Conservation (phyloP, 192 early-diverging fungal species). For the Coemansia sp. region DNA sequence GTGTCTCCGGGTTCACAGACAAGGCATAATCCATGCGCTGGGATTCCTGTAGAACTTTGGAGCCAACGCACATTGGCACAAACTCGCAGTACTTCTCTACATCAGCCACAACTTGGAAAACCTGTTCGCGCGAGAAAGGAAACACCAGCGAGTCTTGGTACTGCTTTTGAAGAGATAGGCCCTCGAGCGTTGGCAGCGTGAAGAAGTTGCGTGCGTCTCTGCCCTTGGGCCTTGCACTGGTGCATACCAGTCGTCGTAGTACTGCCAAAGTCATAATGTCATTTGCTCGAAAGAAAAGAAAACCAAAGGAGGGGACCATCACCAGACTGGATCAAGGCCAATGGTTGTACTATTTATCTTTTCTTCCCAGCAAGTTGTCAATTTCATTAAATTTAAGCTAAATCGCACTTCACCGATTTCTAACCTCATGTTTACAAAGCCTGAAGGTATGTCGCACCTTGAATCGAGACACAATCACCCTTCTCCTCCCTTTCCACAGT, state of each 20-base stretch:
- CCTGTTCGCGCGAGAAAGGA: slow-evolving; percentile 61
- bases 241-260: background rate
- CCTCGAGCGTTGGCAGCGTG: slow-evolving; percentile 5
- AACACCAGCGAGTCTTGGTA: slow-evolving; percentile 60
- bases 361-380: too few species aligned
- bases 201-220: slow-evolving; percentile 17
- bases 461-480: background rate
- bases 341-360: too few species aligned
- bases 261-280: background rate
- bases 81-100: slow-evolving; percentile 78
- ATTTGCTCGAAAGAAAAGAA: background rate
- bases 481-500: background rate
- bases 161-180: slow-evolving; percentile 1
- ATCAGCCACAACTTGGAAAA: slow-evolving; percentile 81
- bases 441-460: slow-evolving; percentile 10
- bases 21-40: slow-evolving; percentile 4
- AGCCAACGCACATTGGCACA: slow-evolving; percentile 79
- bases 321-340: too few species aligned
- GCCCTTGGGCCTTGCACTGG: background rate
- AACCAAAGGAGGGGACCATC: background rate
- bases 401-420: too few species aligned
- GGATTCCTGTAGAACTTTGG: slow-evolving; percentile 49
- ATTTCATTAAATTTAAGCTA: too few species aligned
- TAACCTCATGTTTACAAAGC: slow-evolving; percentile 10
- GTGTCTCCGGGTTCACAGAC: slow-evolving; percentile 5